Percentiles rank a stretch among this genome's conserved stretches.
Conservation (phyloP, 306 rosid genomes). For the Trifolium dubium region DNA sequence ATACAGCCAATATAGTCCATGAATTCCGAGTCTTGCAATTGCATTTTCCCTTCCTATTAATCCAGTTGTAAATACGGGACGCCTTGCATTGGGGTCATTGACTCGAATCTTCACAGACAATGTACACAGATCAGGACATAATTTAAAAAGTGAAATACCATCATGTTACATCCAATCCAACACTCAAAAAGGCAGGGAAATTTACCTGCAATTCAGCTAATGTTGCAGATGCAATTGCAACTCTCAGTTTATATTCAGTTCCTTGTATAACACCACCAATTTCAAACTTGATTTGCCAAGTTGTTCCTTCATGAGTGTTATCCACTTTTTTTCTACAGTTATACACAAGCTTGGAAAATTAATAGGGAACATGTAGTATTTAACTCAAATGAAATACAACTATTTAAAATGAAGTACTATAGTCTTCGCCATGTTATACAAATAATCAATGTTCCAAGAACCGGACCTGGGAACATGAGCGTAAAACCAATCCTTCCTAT, state of each 20-base stretch:
- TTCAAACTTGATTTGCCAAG: slow-evolving; percentile 87
- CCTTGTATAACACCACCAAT: slow-evolving; percentile 50
- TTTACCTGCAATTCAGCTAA: slow-evolving; percentile 82
- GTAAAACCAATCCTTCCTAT: slow-evolving; percentile 75
- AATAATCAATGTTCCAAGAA: slow-evolving; percentile 21
- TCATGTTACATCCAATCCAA: slow-evolving; percentile 18
- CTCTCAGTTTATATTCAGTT: slow-evolving; percentile 67
- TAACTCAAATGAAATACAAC: slow-evolving; percentile 35
- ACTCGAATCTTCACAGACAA: slow-evolving; percentile 55
- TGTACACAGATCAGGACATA: slow-evolving; percentile 26
- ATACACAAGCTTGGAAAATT: slow-evolving; percentile 32
- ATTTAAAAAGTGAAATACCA: slow-evolving; percentile 10
- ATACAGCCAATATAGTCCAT: slow-evolving; percentile 76
- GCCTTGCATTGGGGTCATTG: slow-evolving; percentile 52
- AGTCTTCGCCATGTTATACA: slow-evolving; percentile 23
- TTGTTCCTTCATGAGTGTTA: slow-evolving; percentile 71
- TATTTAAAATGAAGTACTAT: slow-evolving; percentile 14
- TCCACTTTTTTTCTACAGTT: slow-evolving; percentile 62
- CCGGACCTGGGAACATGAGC: slow-evolving; percentile 81
- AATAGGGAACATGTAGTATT: neutral
- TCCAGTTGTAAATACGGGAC: slow-evolving; percentile 52
- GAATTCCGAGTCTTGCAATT: slow-evolving; percentile 81
- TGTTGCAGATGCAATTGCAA: slow-evolving; percentile 87
- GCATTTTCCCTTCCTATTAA: slow-evolving; percentile 77
- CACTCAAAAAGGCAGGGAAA: neutral